Percentiles rank a stretch among this genome's conserved stretches.
Evolutionary conservation across 257 asterid species (phyloP).

Genomic region (Nicotiana sylvestris): DNA sequence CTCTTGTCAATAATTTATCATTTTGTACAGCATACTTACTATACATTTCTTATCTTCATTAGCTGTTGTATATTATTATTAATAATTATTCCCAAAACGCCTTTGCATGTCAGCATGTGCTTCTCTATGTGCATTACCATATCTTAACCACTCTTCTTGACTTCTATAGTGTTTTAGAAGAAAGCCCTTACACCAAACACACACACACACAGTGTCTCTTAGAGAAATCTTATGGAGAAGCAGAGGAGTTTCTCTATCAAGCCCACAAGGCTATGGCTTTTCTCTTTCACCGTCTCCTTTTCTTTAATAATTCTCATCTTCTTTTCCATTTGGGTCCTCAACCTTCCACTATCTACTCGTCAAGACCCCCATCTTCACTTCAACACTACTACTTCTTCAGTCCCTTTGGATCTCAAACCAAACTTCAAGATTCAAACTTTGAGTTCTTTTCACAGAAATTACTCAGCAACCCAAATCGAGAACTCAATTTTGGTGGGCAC

Average conservation of each 20-base stretch:
- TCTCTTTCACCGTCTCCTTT: conserved; percentile 45
- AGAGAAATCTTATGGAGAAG: conserved; percentile 46
- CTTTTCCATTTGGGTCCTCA: conserved; percentile 52
- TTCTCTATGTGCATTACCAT: conserved; percentile 15
- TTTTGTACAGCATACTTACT: background rate
- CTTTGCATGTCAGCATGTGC: background rate
- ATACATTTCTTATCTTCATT: background rate
- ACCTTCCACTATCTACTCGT: conserved; percentile 28
- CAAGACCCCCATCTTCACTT: conserved; percentile 33
- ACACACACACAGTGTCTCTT: background rate
- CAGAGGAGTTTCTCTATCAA: conserved; percentile 53
- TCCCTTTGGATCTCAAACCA: background rate
- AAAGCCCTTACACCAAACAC: background rate
- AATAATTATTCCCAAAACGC: background rate
- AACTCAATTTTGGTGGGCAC: conserved; percentile 21
- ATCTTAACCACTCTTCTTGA: conserved; percentile 29
- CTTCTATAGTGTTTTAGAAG: conserved; percentile 1
- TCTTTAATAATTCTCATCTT: conserved; percentile 41
- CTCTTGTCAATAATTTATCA: background rate
- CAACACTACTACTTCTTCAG: conserved; percentile 10
- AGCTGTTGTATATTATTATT: background rate
- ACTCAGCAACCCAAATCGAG: conserved; percentile 23
- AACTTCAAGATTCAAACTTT: conserved; percentile 12
- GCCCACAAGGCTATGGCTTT: conserved; percentile 44
- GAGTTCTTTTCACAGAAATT: conserved; percentile 13